Base-by-base conservation (phyloP, 2,329 filamentous ascomycete species). In the Paracamarosporium sp. region DNA sequence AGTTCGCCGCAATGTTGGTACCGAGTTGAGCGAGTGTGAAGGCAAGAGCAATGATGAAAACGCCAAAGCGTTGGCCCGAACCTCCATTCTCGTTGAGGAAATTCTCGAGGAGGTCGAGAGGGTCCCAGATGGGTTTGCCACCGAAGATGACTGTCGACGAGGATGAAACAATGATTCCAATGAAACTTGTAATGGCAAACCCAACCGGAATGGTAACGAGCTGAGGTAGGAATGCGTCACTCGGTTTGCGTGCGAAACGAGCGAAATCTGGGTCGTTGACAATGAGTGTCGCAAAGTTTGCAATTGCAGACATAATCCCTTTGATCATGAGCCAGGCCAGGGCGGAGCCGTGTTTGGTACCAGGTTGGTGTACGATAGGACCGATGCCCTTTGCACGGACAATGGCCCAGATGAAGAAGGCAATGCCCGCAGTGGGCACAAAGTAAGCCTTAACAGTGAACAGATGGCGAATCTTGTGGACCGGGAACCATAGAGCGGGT, bases 361-460 rank as follows among this genome's bases (percentile, higher is more conserved):
- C 84, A 0, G 84, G 80, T 71, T 94, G 89, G 55, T 88, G 82
- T 24, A 97, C 84, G 64, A 97, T 92, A 1, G 92, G 92, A 1
- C 93, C 93, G 56, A 93, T 84, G 0, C 93, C 93, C 41, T 92
- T 86, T 28, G 93, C 93, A 25, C 90, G 86, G 33, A 91, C 88
- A 25, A 96, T 83, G 2, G 91, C 86, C 93, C 93, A 97, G 69
- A 92, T 89, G 76, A 97, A 90, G 76, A 95, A 95, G 13, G 90
- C 87, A 48, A 97, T 82, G 50, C 90, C 93, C n/a, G 92, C 92
- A 35, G 84, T 83, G 0, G 93, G 93, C 0, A 95, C 93, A 58
- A 96, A 86, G 71, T 88, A 90, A 0, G 93, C 88, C 79, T 97
- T 97, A 71, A 92, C 90, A 0, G 93, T 97, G 79, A 97, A 97